Evolutionary conservation across 2,329 filamentous ascomycete genomes (phyloP).

Genomic region (Lasiodiplodia sp.): DNA sequence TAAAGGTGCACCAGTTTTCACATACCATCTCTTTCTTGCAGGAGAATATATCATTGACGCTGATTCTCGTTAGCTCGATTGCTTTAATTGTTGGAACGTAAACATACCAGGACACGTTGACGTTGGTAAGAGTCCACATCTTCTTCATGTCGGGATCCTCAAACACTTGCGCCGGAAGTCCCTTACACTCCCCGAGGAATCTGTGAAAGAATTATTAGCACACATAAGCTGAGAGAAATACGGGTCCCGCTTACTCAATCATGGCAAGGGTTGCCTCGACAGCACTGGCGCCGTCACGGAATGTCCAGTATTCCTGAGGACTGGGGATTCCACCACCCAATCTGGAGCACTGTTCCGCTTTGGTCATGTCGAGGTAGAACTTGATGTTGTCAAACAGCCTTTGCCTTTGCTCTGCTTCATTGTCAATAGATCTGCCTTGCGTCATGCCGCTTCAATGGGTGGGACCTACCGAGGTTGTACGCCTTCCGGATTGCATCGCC

Average conservation of each 20-base stretch:
- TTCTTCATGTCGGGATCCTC: slow-evolving; percentile 9
- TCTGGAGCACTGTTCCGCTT: slow-evolving; percentile 2
- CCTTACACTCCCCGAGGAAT: neutral
- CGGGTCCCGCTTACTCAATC: neutral
- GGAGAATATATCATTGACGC: slow-evolving; percentile 1
- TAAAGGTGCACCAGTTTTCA: neutral
- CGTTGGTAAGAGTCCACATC: slow-evolving; percentile 1
- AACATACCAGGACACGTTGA: slow-evolving; percentile 4
- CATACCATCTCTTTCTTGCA: neutral
- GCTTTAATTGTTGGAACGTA: neutral
- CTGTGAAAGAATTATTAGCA: neutral
- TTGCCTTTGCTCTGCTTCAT: neutral
- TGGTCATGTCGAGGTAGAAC: slow-evolving; percentile 1
- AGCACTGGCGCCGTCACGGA: slow-evolving; percentile 4
- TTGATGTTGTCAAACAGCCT: neutral
- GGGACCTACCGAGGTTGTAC: neutral
- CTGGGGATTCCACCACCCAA: neutral
- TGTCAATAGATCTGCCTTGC: neutral
- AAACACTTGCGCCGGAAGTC: neutral
- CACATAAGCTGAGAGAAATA: neutral
- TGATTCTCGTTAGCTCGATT: neutral
- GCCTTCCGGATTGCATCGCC: slow-evolving; percentile 1
- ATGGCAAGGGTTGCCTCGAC: neutral
- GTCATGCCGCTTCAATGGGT: neutral
- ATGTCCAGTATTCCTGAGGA: slow-evolving; percentile 4